phyloP scores from a whole-genome alignment of 768 basidiomycete species.

The Pisolithus tinctorius region DNA sequence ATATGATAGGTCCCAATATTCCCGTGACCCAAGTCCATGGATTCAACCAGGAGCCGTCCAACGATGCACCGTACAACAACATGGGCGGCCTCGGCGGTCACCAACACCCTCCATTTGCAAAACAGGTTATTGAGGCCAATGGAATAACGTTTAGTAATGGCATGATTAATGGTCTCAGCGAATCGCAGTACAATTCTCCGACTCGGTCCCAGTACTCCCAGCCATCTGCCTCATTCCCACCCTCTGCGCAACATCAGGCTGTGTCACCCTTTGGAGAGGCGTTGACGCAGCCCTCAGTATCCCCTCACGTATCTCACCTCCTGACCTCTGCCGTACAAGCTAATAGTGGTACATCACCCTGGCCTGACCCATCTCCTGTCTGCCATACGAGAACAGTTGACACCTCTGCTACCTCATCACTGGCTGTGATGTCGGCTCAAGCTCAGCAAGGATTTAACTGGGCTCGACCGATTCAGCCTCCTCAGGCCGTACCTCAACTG shows the following conservation, averaged over 20 bases:
- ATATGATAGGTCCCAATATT: slow-evolving; percentile 12
- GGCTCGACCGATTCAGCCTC: slow-evolving; percentile 22
- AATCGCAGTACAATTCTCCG: slow-evolving; percentile 15
- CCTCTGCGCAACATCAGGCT: slow-evolving; percentile 16
- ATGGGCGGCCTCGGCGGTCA: slow-evolving; percentile 16
- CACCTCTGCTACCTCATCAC: slow-evolving; percentile 12
- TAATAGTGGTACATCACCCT: slow-evolving; percentile 14
- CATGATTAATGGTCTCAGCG: slow-evolving; percentile 10
- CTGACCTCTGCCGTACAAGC: slow-evolving; percentile 18
- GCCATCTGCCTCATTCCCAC: slow-evolving; percentile 11
- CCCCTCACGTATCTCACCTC: slow-evolving; percentile 13
- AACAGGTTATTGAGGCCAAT: slow-evolving; percentile 18
- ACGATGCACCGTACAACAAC: slow-evolving; percentile 16
- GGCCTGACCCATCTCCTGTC: slow-evolving; percentile 11
- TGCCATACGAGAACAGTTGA: slow-evolving; percentile 13
- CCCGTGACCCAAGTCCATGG: slow-evolving; percentile 16
- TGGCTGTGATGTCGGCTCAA: slow-evolving; percentile 15
- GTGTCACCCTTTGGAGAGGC: slow-evolving; percentile 18
- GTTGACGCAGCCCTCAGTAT: slow-evolving; percentile 11
- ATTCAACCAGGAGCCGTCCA: slow-evolving; percentile 21
- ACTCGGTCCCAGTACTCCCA: slow-evolving; percentile 13
- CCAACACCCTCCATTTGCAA: slow-evolving; percentile 18
- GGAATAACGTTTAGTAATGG: slow-evolving; percentile 16
- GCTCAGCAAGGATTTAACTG: slow-evolving; percentile 31
- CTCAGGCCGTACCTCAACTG: slow-evolving; percentile 11